Percentiles rank a stretch among this genome's conserved stretches.
These are phyloP conservation scores for Fragosphaeria purpurea DNA, from an alignment of 2,329 filamentous ascomycete genomes.

Conservation along the genomic window DNA sequence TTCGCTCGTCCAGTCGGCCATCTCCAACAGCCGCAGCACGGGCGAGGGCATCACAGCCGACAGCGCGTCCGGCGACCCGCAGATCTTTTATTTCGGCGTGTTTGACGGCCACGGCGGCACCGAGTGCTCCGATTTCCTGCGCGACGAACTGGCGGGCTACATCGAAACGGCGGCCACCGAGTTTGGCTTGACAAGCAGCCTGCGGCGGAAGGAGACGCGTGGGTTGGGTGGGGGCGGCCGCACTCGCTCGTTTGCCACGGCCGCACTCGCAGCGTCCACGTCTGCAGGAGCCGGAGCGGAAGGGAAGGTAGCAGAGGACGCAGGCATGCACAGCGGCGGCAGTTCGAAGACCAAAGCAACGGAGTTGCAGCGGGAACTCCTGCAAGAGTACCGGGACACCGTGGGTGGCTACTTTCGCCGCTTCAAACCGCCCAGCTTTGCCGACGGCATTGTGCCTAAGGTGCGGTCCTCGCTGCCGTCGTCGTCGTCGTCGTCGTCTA, in stretches of 20 bases:
- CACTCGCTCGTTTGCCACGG: constrained; percentile 9
- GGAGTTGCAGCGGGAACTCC: constrained; percentile 58
- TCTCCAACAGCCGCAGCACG: constrained; percentile 37
- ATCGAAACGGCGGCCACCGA: constrained; percentile 69
- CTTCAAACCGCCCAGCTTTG: constrained; percentile 74
- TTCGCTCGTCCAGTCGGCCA: constrained; percentile 36
- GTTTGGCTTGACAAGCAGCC: constrained; percentile 70
- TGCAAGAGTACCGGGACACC: constrained; percentile 68
- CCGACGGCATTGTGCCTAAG: constrained; percentile 7
- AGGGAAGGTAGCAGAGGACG: neutral
- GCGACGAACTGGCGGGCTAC: constrained; percentile 77
- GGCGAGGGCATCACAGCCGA: constrained; percentile 61
- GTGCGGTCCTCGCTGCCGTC: constrained; percentile 9
- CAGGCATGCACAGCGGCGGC: constrained; percentile 1
- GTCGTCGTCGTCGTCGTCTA: neutral
- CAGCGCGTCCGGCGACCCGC: constrained; percentile 69
- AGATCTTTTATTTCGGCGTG: constrained; percentile 94
- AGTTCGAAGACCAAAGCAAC: neutral
- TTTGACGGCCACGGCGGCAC: constrained; percentile 92
- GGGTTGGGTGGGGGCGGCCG: constrained; percentile 8
- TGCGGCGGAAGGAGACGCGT: constrained; percentile 35
- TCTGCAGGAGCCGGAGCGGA: neutral
- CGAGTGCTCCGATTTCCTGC: constrained; percentile 79
- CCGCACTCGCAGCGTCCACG: neutral
- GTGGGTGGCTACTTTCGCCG: constrained; percentile 92